Conservation (phyloP, 768 basidiomycete genomes). For the Chlorophyllum brunneum region DNA sequence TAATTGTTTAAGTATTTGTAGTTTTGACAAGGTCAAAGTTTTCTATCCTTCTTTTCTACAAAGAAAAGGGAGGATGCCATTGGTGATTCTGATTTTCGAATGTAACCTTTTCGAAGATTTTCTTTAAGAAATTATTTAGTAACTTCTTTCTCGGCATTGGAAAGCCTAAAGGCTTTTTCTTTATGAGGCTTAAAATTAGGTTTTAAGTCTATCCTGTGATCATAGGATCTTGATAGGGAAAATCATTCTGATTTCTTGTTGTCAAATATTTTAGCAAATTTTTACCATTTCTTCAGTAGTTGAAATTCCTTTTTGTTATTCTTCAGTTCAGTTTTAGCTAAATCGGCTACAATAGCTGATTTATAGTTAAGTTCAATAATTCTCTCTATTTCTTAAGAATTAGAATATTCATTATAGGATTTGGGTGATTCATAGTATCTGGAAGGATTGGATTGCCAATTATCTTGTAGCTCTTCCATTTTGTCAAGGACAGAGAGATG, state of each 20-base stretch:
- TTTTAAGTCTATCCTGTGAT: slow-evolving; percentile 12
- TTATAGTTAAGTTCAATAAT: too few relatives aligned
- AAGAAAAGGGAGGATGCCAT: not conserved
- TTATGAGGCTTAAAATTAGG: slow-evolving; percentile 22
- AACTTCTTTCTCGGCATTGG: slow-evolving; percentile 10
- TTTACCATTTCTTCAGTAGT: not conserved
- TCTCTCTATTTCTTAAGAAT: too few relatives aligned
- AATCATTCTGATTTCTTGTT: not conserved
- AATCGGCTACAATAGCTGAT: too few relatives aligned
- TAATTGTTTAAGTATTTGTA: slow-evolving; percentile 21
- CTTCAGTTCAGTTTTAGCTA: too few relatives aligned
- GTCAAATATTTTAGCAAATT: not conserved
- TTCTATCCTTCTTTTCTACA: not conserved
- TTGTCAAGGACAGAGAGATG: not conserved
- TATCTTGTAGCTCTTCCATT: not conserved
- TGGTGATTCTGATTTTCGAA: not conserved
- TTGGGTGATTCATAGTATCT: not conserved
- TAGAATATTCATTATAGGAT: not conserved
- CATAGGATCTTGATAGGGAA: not conserved
- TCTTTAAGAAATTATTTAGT: too few relatives aligned
- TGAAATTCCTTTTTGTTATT: too few relatives aligned
- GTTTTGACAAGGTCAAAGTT: too few relatives aligned
- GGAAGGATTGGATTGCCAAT: not conserved
- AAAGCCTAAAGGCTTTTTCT: slow-evolving; percentile 16
- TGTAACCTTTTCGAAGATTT: not conserved